Evolutionary conservation across 495 filamentous ascomycete genomes (phyloP), one percentile per base, ranked within the genome.

Genomic region (Pyrenopolyporus hunteri): DNA sequence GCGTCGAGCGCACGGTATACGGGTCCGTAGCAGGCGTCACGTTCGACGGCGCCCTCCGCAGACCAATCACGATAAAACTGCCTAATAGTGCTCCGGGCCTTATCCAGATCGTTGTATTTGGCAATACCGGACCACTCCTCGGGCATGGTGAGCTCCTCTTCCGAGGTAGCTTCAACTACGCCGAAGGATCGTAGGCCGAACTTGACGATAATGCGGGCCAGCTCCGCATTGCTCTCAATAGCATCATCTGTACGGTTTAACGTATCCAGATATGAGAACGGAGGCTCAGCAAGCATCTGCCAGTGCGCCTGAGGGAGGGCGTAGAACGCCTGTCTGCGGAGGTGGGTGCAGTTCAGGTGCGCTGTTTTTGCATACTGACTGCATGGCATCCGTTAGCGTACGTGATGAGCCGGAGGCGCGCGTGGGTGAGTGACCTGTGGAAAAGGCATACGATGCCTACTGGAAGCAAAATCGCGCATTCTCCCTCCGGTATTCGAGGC

Each of bases 51-150:
- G 2, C 93, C 94, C 64, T 89, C 93, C 6, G 79, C 81, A 33
- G 90, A 91, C 94, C 94, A 99, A 71, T 99, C 94, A 4, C 94
- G 89, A 69, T 91, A 97, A 67, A 99, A 89, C 69, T 99, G 94
- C 16, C 92, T 82, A 44, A 99, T 79, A 5, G 91, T 97, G 46
- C 89, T 93, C 59, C 89, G 82, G 13, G 93, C 94, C 73, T 97
- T 99, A 65, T 94, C 92, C 42, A 95, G 65, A 70, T 97, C 93
- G 2, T 76, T 75, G 16, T 80, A 66, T 16, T 84, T 92, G 4
- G 92, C 85, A 28, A 78, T 75, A 9, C 82, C 85, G 46, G 80
- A 76, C 88, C 91, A 93, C 31, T 84, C 78, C 19, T 77, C 67
- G 2, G 71, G 68, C 13, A 77, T 63, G 7, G 25, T 64, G 23